Base-by-base conservation (phyloP, 2,329 filamentous ascomycete species). In the Cladosporium cucumerinum region DNA sequence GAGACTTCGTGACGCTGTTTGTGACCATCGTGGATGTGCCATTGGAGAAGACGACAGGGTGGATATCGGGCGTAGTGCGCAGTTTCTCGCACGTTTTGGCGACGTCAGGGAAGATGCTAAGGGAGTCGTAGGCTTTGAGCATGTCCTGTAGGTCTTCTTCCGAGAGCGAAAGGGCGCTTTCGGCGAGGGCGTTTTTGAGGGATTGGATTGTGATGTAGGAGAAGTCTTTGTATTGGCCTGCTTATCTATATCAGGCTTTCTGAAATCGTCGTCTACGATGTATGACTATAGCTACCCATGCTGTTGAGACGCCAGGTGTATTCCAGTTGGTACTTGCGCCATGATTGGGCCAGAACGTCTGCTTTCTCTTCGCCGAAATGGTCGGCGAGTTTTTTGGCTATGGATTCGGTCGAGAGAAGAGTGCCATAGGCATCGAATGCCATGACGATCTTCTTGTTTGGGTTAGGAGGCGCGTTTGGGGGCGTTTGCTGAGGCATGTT, bases 381-480 rank as follows among this genome's bases (percentile, higher is more conserved):
- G 34, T 78, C 76, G 18, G 82, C 82, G 14, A 93, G 78, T 66
- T 87, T 81, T 39, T 81, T 77, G 7, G 84, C 82, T 67, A 92
- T 90, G 32, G 87, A 90, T 51, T 86, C 85, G 1, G 89, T 91
- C 11, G 88, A 91, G 6, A 93, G 81, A 11, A 93, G 77, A 2
- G 89, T 93, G 62, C 89, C 90, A 75, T 92, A 93, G 1, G 91
- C 81, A 71, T 93, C 90, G 68, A 93, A 92, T 1, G 88, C 89
- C 62, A 93, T 39, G 34, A 62, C 60, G 5, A 55, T 43, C 32
- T 62, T 62, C 34, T 54, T 52, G 2, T 61, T 30, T 2, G 60
- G 60, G 18, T 62, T 62, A 11, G 60, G 60, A 46, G 32, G 23
- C 3, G 12, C 14, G 39, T 46, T 46, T 14, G 57, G 57, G 10